Evolutionary conservation across 495 filamentous ascomycete genomes (phyloP), one percentile per base, ranked within the genome.

Genomic region (Staphylotrichum tortipilum): DNA sequence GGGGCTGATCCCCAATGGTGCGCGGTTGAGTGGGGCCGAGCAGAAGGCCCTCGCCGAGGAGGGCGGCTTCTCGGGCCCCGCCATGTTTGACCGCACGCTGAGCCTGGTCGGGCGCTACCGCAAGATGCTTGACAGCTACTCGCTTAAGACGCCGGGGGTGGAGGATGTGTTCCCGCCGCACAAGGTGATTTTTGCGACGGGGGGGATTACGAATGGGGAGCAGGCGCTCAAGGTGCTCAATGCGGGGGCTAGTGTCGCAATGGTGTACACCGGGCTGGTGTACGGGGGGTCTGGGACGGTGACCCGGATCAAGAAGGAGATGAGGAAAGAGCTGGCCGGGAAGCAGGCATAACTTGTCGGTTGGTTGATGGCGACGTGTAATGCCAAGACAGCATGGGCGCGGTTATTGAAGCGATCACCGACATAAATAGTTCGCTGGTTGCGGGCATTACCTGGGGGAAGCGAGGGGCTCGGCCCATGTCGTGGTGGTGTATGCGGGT

Each of bases 131-230:
- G 88, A 95, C 56, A 65, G 61, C 28, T 63, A 67, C 45, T 59
- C 67, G 5, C 64, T 69, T 12, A 56, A 62, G 41, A 42, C 53
- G 1, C 15, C 53, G 1, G 50, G 44, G 8, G 49, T 55, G 23
- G 49, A 44, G 8, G 52, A 47, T 52, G 56, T 4, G 49, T 66
- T 50, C 60, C 23, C 48, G 23, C 60, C 67, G 28, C 79, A 76
- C 31, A 95, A 95, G 72, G 81, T 87, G 36, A 84, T 98, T 38
- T 96, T 97, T 64, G 90, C 90, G 11, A 88, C 83, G 0, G 91
- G 91, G 1, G 92, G 92, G 8, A 92, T 98, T 54, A 88, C 81
- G 5, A 89, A 78, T 54, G 92, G 91, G 9, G 73, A 79, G 42
- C 83, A 95, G 69, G 92, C 88, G 6, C 71, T 84, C 4, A 76